phyloP scores from a whole-genome alignment of 169 alveolate genomes.

The Cryptosporidium xiaoi region DNA sequence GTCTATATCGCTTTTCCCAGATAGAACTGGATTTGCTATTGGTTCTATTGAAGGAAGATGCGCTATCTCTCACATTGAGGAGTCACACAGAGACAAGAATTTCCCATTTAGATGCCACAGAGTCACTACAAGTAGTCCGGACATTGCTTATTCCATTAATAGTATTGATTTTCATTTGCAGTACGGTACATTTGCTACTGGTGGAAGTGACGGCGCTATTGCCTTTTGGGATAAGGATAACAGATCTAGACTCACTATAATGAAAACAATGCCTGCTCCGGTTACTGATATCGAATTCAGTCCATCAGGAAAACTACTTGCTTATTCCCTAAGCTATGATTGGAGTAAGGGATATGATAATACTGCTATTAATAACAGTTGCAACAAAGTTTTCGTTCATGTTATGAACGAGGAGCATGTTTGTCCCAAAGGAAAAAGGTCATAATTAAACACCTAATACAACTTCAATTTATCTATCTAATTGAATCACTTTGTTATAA shows the following conservation, averaged over 20 bases:
- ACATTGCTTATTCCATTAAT: constrained; percentile 87
- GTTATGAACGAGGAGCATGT: constrained; percentile 70
- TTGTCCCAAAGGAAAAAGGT: constrained; percentile 70
- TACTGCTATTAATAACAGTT: constrained; percentile 62
- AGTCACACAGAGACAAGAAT: constrained; percentile 82
- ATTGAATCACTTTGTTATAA: not conserved
- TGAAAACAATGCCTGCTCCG: constrained; percentile 84
- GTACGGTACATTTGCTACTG: constrained; percentile 92
- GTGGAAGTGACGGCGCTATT: constrained; percentile 93
- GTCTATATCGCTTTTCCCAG: constrained; percentile 88
- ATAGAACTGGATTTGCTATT: constrained; percentile 90
- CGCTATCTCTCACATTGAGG: constrained; percentile 90
- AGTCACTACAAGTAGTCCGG: constrained; percentile 88
- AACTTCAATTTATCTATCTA: not conserved
- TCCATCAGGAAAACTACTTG: constrained; percentile 84
- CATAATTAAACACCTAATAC: not conserved
- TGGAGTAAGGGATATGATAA: constrained; percentile 84
- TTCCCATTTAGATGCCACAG: constrained; percentile 94
- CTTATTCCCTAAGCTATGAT: constrained; percentile 86
- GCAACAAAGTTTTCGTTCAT: constrained; percentile 59
- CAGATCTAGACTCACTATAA: constrained; percentile 86
- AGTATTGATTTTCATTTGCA: constrained; percentile 89
- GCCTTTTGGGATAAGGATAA: constrained; percentile 92
- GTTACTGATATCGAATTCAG: constrained; percentile 86
- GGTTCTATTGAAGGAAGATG: constrained; percentile 95